Base-by-base conservation (phyloP, 2,329 filamentous ascomycete genomes). In the Pseudocercospora crystallina region DNA sequence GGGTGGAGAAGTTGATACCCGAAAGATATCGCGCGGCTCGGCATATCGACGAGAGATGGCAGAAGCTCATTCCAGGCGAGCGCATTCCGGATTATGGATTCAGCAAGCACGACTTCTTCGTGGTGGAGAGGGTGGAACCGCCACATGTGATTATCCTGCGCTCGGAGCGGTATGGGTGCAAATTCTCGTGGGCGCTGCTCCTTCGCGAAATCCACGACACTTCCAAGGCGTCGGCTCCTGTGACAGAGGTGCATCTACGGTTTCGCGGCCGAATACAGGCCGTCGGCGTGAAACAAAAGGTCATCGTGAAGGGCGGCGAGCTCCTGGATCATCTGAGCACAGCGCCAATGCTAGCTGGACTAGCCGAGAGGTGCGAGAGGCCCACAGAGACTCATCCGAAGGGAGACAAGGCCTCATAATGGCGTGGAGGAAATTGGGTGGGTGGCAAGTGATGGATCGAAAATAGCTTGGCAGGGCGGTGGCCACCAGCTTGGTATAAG, bases 81-180 rank as follows among this genome's bases (percentile, higher is more conserved):
- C 49, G 56, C 5, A 48, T 60, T 17, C 43, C 56, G 10, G 59
- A 58, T 34, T 61, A 61, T 32, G 59, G 59, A 1, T 53, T 60
- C 35, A 49, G 45, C 36, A 42, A 30, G 12, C 53, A 57, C 13
- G 59, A 58, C 36, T 60, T 54, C 31, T 58, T 61, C 39, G 46
- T 56, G 3, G 59, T 61, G 30, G 53, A 44, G 10, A 41, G 39
- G 11, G 49, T 60, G 3, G 42, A 53, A 20, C 48, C 53, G 31
- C 35, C 36, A 26, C 17, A 49, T 13, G 42, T 33, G 1, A 43
- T 61, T 7, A 46, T 61, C 12, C 54, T 54, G 20, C 43, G 45
- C 10, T 47, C 45, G 12, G 52, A 58, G 11, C 38, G 59, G 14
- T 56, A 58, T 38, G 59, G 59, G 5, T 52, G 47, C 13, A 20